Evolutionary conservation across 2,329 filamentous ascomycete species (phyloP), one percentile per base, ranked within the genome.

Genomic region (Thelonectria blattea): DNA sequence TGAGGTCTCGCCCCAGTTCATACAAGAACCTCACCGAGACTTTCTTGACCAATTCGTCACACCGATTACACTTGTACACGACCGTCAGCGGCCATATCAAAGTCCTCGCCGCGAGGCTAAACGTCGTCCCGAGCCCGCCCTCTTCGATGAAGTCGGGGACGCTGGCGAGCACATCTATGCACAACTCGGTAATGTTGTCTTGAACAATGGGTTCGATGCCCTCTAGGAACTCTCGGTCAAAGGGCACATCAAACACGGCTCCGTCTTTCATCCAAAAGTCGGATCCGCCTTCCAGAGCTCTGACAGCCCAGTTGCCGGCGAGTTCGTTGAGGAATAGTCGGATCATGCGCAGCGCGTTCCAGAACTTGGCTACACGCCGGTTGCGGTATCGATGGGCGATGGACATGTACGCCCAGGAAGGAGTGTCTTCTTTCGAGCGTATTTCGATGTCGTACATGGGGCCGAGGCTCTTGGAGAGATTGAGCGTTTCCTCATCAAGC

Each of bases 311-410:
- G 22, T 27, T 15, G 10, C 45, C 45, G 15, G 15, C 20, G 24
- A 66, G 59, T 9, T 62, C 60, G 32, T 67, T 62, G 10, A 72
- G 61, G 11, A 71, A 68, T n/a, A 68, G 56, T 5, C 69, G 66
- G 9, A 71, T 52, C 50, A 71, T 63, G 6, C 69, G 68, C 9
- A 71, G 32, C 0, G 69, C 64, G 43, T 68, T 72, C 69, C 67
- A 71, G n/a, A 68, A 52, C 30, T 69, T 70, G 10, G 65, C 61
- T 11, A 65, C 48, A n/a, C 61, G 59, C 5, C 61, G 52, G 3
- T 27, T 64, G 6, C 67, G 62, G 34, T 72, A 72, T 3, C 45
- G 56, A 17, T 68, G 62, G 5, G 66, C 62, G 15, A 58, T 56
- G 2, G 52, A 42, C 14, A 48, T 52, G 43, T 65, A 70, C 2